These are phyloP conservation scores for Craspedostauros australis DNA, from an alignment of 108 stramenopile genomes.

Conservation along the genomic window DNA sequence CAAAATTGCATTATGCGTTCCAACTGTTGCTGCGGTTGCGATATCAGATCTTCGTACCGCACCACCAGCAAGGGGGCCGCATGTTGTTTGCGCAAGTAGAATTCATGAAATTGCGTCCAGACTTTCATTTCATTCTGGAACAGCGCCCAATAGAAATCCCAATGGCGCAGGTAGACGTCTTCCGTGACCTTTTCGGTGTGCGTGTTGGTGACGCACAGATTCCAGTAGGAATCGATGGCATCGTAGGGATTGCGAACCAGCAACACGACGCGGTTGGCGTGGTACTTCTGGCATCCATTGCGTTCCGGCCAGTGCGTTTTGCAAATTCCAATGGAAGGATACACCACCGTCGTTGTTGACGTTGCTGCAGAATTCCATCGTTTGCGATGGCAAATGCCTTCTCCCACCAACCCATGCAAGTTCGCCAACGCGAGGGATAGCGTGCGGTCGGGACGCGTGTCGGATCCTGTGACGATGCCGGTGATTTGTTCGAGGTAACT, in stretches of 20 bases:
- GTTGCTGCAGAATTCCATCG: constrained; percentile 8
- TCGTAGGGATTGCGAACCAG: constrained; percentile 96
- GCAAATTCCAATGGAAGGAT: constrained; percentile 22
- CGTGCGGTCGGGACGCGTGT: constrained; percentile 84
- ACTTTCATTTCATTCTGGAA: constrained; percentile 63
- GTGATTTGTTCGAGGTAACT: constrained; percentile 72
- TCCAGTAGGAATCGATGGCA: constrained; percentile 93
- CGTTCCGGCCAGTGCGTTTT: constrained; percentile 98
- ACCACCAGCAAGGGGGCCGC: constrained; percentile 43
- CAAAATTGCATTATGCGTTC: constrained; percentile 42
- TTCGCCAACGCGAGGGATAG: constrained; percentile 62
- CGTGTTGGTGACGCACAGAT: constrained; percentile 91
- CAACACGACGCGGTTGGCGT: constrained; percentile 52
- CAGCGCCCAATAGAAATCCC: constrained; percentile 51
- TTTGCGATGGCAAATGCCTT: constrained; percentile 57
- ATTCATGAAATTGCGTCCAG: constrained; percentile 62
- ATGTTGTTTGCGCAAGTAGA: constrained; percentile 42
- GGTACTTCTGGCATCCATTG: constrained; percentile 44
- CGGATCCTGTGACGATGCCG: constrained; percentile 86
- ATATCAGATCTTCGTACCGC: constrained; percentile 76
- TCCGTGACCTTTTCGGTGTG: constrained; percentile 82
- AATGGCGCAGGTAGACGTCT: constrained; percentile 51
- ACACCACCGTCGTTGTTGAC: not conserved
- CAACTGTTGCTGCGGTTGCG: constrained; percentile 41
- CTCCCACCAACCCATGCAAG: constrained; percentile 67